A percentile compares a stretch with the other conserved stretches of the same genome.
These are phyloP conservation scores for Diaporthe amygdali DNA, from an alignment of 2,329 filamentous ascomycete species.

Conservation along the genomic window DNA sequence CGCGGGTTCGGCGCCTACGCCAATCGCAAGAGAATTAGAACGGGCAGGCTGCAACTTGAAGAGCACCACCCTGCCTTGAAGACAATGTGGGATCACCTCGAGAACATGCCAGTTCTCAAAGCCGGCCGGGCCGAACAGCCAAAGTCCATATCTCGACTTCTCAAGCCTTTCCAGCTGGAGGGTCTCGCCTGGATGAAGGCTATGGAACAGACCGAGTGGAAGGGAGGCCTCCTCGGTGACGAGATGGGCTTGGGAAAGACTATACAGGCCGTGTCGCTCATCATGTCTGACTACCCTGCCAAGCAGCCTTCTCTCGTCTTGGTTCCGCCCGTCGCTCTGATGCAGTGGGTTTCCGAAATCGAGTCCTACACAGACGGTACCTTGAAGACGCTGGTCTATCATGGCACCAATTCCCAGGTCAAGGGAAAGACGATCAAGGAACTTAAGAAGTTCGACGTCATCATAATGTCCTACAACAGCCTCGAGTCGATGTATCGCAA, in stretches of 20 bases:
- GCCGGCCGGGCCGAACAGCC: constrained; percentile 72
- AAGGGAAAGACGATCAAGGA: constrained; percentile 79
- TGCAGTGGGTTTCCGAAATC: constrained; percentile 92
- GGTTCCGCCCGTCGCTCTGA: constrained; percentile 89
- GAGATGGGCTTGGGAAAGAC: constrained; percentile 99
- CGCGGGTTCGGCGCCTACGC: constrained; percentile 39
- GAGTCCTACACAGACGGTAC: constrained; percentile 83
- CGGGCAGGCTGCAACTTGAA: constrained; percentile 72
- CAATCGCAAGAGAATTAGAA: constrained; percentile 36
- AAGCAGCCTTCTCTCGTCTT: constrained; percentile 84
- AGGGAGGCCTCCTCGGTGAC: constrained; percentile 89
- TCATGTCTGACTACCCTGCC: constrained; percentile 96
- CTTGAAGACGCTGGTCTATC: constrained; percentile 88
- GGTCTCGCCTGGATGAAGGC: constrained; percentile 93
- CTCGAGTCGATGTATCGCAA: constrained; percentile 92
- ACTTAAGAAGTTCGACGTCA: constrained; percentile 84
- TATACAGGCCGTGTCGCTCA: constrained; percentile 94
- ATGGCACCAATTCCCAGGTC: constrained; percentile 83
- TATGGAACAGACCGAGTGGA: constrained; percentile 86
- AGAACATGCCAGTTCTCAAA: constrained; percentile 70
- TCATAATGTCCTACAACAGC: constrained; percentile 95
- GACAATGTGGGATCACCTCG: constrained; percentile 84
- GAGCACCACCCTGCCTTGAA: constrained; percentile 76
- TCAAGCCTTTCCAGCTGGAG: constrained; percentile 94
- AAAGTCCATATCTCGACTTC: constrained; percentile 74